Evolutionary conservation across 495 filamentous ascomycete genomes (phyloP).

Genomic region (Talaromyces ruber): DNA sequence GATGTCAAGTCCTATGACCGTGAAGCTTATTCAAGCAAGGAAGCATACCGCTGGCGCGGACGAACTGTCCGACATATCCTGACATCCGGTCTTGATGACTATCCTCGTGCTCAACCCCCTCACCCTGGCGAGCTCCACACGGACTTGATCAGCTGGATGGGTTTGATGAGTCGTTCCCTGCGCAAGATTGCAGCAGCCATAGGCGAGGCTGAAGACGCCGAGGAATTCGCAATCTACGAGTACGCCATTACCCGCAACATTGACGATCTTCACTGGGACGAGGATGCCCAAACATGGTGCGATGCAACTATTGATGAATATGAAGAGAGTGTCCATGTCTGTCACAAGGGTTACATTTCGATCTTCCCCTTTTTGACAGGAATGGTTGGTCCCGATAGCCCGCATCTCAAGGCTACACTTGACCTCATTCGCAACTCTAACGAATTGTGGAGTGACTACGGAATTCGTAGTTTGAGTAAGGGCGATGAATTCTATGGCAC

Average conservation of each 20-base stretch:
- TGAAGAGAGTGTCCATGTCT: constrained; percentile 82
- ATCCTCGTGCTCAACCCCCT: constrained; percentile 89
- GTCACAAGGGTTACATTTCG: constrained; percentile 94
- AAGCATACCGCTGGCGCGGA: constrained; percentile 94
- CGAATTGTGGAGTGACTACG: constrained; percentile 79
- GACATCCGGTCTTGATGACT: constrained; percentile 92
- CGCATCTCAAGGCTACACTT: constrained; percentile 62
- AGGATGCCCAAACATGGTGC: constrained; percentile 73
- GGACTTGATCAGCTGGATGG: constrained; percentile 94
- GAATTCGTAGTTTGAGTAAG: constrained; percentile 81
- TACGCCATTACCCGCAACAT: constrained; percentile 79
- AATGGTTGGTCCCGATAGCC: constrained; percentile 63
- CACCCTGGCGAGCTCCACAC: constrained; percentile 96
- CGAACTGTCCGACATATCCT: constrained; percentile 79
- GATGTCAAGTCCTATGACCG: constrained; percentile 89
- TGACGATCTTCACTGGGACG: constrained; percentile 88
- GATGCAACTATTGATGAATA: constrained; percentile 94
- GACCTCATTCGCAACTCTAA: constrained; percentile 72
- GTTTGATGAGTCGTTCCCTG: constrained; percentile 79
- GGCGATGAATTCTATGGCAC: constrained; percentile 76
- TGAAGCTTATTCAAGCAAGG: constrained; percentile 73
- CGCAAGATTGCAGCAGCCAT: constrained; percentile 67
- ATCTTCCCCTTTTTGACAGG: constrained; percentile 88
- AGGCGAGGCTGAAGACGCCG: constrained; percentile 63
- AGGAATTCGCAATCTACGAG: constrained; percentile 61